Conservation (phyloP, 1,139 yeast genomes). For the Debaryomyces coudertii region DNA sequence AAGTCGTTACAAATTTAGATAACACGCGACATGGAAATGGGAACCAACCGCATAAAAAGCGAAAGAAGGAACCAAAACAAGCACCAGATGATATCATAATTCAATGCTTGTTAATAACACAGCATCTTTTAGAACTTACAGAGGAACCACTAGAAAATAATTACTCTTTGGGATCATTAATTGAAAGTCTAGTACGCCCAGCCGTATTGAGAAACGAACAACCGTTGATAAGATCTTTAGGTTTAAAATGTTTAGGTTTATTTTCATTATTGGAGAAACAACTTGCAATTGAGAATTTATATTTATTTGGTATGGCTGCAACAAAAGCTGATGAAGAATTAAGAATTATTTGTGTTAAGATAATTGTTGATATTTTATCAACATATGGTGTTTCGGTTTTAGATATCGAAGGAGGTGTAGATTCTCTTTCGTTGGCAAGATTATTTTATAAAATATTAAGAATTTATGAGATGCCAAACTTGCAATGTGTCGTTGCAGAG, state of each 20-base stretch:
- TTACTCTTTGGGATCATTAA: conserved; percentile 68
- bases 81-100: conserved; percentile 55
- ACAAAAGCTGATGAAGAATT: conserved; percentile 59
- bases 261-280: conserved; percentile 72
- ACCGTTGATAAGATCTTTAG: conserved; percentile 62
- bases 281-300: conserved; percentile 62
- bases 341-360: conserved; percentile 64
- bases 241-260: conserved; percentile 76
- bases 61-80: conserved; percentile 41
- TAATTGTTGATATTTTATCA: conserved; percentile 77
- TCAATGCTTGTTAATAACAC: conserved; percentile 71
- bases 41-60: conserved; percentile 23
- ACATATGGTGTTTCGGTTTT: conserved; percentile 73
- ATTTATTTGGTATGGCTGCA: conserved; percentile 66
- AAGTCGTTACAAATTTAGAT: conserved; percentile 17
- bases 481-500: conserved; percentile 84
- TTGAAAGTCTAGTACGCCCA: conserved; percentile 80
- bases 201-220: conserved; percentile 69
- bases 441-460: conserved; percentile 69
- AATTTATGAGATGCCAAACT: conserved; percentile 58
- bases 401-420: conserved; percentile 62
- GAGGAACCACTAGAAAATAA: conserved; percentile 68
- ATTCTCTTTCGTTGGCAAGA: conserved; percentile 62
- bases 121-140: conserved; percentile 69
- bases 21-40: conserved; percentile 15